Base-by-base conservation (phyloP, 495 filamentous ascomycete species). In the Daldinia vernicosa region DNA sequence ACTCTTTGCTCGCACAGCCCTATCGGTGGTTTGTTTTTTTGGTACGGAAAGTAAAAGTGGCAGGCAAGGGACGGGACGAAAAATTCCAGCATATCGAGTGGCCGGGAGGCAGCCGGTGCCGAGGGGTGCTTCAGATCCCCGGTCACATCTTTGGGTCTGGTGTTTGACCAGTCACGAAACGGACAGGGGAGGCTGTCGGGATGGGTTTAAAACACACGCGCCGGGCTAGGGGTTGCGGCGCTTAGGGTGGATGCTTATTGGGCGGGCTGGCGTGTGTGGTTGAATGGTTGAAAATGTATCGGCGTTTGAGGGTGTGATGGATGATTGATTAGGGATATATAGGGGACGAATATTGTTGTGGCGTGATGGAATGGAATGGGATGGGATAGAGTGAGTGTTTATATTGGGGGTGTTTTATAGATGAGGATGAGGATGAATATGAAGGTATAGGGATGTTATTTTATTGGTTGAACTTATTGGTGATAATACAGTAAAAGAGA, bases 101-200 rank as follows among this genome's bases (percentile, higher is more conserved):
- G 35, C 17, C 50, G 28, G 35, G 45, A 60, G 60, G 67, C 40
- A 69, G 27, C 43, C 43, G 50, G 26, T 47, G 43, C 43, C 43
- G 43, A 47, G 12, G 39, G 17, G n/a, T 47, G 43, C 43, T 47
- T 47, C 43, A 47, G 43, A 47, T 47, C 43, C 43, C 43, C 8
- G 15, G 39, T 39, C 4, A 39, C 12, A n/a, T 39, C 37, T 39
- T 39, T 45, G 17, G 17, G 40, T 19, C 12, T 17, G 19, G 39
- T 53, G 59, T 17, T 45, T 24, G 45, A 33, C 72, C 68, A 74
- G 56, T 74, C 64, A 71, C 66, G 72, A 74, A 74, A 71, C 72
- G 37, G 57, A 67, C 68, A 60, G 63, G 59, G 60, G 63, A 58
- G 30, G 59, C 27, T 60, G 51, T 55, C 27, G 35, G 52, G 52